Evolutionary conservation across 1,284 basidiomycete species (phyloP), one percentile per base, ranked within the genome.

Genomic region (Irpex sp.): DNA sequence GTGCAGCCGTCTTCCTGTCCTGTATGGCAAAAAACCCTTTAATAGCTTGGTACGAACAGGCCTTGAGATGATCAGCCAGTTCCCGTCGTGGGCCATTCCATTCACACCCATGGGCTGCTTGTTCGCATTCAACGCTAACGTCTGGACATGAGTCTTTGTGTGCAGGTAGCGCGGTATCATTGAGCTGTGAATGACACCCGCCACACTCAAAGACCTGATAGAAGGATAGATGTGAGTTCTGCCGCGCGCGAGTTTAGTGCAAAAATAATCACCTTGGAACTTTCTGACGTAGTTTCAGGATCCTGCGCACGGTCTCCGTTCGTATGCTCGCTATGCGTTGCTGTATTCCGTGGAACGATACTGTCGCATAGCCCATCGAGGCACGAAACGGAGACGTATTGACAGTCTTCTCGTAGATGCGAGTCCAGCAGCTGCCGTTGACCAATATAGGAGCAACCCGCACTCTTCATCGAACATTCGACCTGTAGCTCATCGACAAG

Each of bases 401-500:
- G 75, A 69, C 93, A 95, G 19, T 78, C 69, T 2, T 87, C 84
- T 61, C 80, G 80, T 58, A 92, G 71, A 72, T 95, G 93, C 0
- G 79, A 69, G 1, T 82, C 76, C 17, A 93, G 76, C n/a, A 87
- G 74, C 65, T 91, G 89, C 37, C 93, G 79, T 73, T 95, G 88
- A 70, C 85, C 87, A 11, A 83, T 86, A 72, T 85, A 75, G 3
- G 75, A 72, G 72, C 93, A 95, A 1, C 91, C 91, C 5, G 79
- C 76, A 13, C 71, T 66, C 21, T 78, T 77, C 64, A 89, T 79
- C 7, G 84, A 80, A 74, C 93, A 95, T 70, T 88, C 84, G 0
- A 95, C 92, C 34, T 85, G 64, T 51, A 96, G 80, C 77, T 95
- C 93, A 68, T 95, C 92, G 48, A 94, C 91, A 69, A 96, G 86